phyloP scores from a whole-genome alignment of 495 filamentous ascomycete species.

The Cryomyces antarcticus region DNA sequence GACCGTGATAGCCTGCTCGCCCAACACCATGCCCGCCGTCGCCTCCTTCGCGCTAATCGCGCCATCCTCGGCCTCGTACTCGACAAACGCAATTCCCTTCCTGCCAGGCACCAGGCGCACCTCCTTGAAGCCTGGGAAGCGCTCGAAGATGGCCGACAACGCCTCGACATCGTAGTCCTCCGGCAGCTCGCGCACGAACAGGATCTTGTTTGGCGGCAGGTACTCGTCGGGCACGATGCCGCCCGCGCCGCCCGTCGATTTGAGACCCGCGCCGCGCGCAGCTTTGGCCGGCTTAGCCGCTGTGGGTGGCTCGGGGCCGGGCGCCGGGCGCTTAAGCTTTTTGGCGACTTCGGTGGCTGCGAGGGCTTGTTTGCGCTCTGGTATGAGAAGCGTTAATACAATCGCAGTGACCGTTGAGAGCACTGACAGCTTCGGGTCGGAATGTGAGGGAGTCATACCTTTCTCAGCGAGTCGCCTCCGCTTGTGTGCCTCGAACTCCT shows the following conservation, averaged over 20 bases:
- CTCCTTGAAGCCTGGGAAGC: slow-evolving; percentile 88
- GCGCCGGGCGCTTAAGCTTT: slow-evolving; percentile 54
- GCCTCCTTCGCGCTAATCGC: slow-evolving; percentile 92
- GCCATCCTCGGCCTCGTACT: slow-evolving; percentile 77
- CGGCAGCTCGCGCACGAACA: slow-evolving; percentile 89
- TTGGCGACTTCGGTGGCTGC: slow-evolving; percentile 68
- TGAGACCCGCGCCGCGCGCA: slow-evolving; percentile 59
- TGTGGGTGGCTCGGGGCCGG: slow-evolving; percentile 27
- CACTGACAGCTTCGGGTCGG: too few relatives aligned
- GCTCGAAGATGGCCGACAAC: slow-evolving; percentile 61
- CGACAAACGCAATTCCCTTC: slow-evolving; percentile 86
- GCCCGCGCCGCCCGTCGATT: slow-evolving; percentile 47
- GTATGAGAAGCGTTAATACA: neutral
- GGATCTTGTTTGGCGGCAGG: slow-evolving; percentile 86
- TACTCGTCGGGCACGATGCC: slow-evolving; percentile 89
- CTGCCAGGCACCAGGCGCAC: slow-evolving; percentile 74
- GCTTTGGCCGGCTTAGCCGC: slow-evolving; percentile 48
- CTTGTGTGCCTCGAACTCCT: slow-evolving; percentile 81
- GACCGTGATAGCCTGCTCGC: slow-evolving; percentile 36
- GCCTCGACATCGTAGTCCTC: slow-evolving; percentile 66
- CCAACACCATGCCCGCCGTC: slow-evolving; percentile 73
- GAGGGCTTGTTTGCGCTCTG: slow-evolving; percentile 81
- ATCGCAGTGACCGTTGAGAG: slow-evolving; percentile 3
- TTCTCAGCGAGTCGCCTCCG: slow-evolving; percentile 72
- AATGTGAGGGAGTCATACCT: slow-evolving; percentile 27